A percentile compares a stretch with the other conserved stretches of the same genome.
phyloP scores from a whole-genome alignment of 2,329 filamentous ascomycete species.

The Tolypocladium album region DNA sequence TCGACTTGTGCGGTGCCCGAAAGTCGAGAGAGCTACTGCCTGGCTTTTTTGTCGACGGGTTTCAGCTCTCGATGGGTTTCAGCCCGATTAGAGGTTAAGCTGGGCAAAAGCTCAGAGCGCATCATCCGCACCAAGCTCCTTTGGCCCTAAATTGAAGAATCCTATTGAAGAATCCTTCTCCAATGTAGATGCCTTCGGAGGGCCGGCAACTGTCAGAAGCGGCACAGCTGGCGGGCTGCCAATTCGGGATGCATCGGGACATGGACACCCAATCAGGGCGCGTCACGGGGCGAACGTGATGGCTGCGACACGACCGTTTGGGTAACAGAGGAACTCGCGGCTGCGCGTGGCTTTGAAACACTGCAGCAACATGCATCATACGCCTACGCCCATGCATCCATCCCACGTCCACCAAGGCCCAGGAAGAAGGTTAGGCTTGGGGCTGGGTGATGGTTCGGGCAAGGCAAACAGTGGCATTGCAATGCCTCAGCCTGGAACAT shows the following conservation, averaged over 20 bases:
- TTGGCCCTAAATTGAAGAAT: not conserved
- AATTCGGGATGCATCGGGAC: not conserved
- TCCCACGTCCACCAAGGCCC: not conserved
- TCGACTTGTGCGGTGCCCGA: not conserved
- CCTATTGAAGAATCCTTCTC: not conserved
- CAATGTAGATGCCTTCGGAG: not conserved
- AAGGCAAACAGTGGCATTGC: not conserved
- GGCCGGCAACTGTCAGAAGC: not conserved
- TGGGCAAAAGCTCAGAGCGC: not conserved
- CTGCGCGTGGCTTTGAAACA: not conserved
- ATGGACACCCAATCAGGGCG: slow-evolving; percentile 8
- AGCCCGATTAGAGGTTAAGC: too few relatives aligned
- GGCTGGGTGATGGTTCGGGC: not conserved
- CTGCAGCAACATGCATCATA: not conserved
- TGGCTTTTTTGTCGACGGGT: too few relatives aligned
- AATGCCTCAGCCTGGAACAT: not conserved
- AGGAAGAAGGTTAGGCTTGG: not conserved
- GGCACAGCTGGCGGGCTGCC: not conserved
- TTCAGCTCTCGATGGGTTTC: too few relatives aligned
- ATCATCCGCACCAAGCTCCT: not conserved
- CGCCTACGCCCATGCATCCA: not conserved
- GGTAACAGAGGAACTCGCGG: not conserved
- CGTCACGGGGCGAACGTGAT: slow-evolving; percentile 9
- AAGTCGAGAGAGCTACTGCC: not conserved
- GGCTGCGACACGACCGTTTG: slow-evolving; percentile 3